Evolutionary conservation across 495 filamentous ascomycete species (phyloP).

Genomic region (Podospora bellae-mahoneyi): DNA sequence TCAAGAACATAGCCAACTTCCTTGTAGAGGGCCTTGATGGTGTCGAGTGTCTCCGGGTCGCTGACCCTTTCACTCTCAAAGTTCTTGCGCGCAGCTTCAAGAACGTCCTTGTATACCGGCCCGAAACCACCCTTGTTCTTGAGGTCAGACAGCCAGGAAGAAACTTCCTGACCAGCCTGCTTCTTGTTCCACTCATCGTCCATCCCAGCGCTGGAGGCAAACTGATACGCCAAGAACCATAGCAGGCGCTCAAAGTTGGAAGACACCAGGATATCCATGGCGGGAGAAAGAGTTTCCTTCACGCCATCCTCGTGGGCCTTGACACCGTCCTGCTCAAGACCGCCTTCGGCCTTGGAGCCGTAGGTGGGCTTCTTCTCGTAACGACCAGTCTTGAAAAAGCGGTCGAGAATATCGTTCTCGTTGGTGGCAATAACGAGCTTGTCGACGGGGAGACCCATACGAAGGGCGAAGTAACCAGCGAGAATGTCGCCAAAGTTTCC

Average conservation of each 20-base stretch:
- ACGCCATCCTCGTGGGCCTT: conserved; percentile 68
- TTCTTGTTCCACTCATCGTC: conserved; percentile 56
- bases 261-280: conserved; percentile 95
- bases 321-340: conserved; percentile 56
- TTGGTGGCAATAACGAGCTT: conserved; percentile 88
- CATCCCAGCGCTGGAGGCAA: conserved; percentile 49
- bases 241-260: conserved; percentile 95
- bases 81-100: conserved; percentile 58
- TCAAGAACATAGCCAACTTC: conserved; percentile 75
- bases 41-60: conserved; percentile 70
- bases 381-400: conserved; percentile 77
- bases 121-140: conserved; percentile 78
- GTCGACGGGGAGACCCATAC: conserved; percentile 83
- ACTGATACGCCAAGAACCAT: conserved; percentile 82
- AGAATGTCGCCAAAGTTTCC: conserved; percentile 98
- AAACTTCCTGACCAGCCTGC: conserved; percentile 63
- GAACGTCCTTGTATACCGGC: conserved; percentile 62
- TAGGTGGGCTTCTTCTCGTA: conserved; percentile 73
- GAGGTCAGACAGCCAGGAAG: conserved; percentile 67
- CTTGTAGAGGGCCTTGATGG: conserved; percentile 65
- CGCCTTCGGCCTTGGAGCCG: conserved; percentile 53
- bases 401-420: conserved; percentile 83
- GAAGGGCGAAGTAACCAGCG: conserved; percentile 84
- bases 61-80: conserved; percentile 83
- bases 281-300: conserved; percentile 82